phyloP scores from a whole-genome alignment of 352 stramenopile species.

The Globisporangium irregulare region DNA sequence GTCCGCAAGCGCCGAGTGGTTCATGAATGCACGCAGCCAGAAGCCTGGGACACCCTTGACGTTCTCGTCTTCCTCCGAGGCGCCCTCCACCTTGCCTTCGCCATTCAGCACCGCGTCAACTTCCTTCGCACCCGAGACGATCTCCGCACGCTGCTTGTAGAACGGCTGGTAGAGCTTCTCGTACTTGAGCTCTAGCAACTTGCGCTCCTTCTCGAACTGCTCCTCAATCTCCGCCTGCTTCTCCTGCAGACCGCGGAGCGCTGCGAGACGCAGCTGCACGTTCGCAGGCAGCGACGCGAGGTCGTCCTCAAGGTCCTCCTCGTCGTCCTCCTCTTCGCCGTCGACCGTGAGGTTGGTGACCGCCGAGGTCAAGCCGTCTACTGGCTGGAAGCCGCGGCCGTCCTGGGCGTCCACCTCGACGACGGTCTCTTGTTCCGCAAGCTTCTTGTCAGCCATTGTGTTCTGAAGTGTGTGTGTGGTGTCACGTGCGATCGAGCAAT shows the following conservation, averaged over 20 bases:
- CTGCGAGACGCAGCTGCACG: slow-evolving; percentile 66
- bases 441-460: slow-evolving; percentile 42
- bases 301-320: slow-evolving; percentile 50
- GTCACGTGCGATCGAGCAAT: background rate
- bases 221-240: slow-evolving; percentile 73
- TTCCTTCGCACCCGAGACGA: slow-evolving; percentile 77
- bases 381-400: slow-evolving; percentile 59
- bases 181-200: slow-evolving; percentile 83
- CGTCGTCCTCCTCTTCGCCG: slow-evolving; percentile 19
- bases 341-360: slow-evolving; percentile 34
- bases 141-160: slow-evolving; percentile 68
- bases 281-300: slow-evolving; percentile 64
- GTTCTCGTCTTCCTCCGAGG: slow-evolving; percentile 36
- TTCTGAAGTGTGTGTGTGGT: background rate
- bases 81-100: slow-evolving; percentile 35
- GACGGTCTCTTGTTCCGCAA: slow-evolving; percentile 41
- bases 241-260: slow-evolving; percentile 75
- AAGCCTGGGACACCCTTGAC: slow-evolving; percentile 83
- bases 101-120: slow-evolving; percentile 49
- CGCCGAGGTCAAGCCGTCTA: slow-evolving; percentile 37
- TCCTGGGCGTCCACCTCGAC: slow-evolving; percentile 66
- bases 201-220: slow-evolving; percentile 85
- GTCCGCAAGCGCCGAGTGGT: slow-evolving; percentile 77
- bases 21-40: slow-evolving; percentile 83
- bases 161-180: slow-evolving; percentile 87